A percentile compares a stretch with the other conserved stretches of the same genome.
Evolutionary conservation across 352 stramenopile genomes (phyloP).

Genomic region (Globisporangium uncinulatum): DNA sequence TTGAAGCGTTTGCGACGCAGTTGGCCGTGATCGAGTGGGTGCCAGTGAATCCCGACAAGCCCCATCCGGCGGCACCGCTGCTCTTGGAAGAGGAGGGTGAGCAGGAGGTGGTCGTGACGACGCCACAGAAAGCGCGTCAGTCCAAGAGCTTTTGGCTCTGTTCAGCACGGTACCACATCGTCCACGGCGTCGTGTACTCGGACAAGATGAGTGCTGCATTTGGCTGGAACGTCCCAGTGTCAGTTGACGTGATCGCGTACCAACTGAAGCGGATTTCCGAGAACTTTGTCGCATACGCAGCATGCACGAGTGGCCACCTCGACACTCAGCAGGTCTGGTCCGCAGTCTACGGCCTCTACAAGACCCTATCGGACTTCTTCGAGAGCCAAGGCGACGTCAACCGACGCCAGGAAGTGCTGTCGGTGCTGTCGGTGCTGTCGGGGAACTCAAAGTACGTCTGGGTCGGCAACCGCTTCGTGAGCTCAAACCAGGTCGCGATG

Average conservation of each 20-base stretch:
- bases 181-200: constrained; percentile 39
- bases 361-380: constrained; percentile 48
- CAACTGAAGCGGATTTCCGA: constrained; percentile 51
- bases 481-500: constrained; percentile 41
- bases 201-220: constrained; percentile 32
- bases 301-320: constrained; percentile 1
- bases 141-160: constrained; percentile 48
- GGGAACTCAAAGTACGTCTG: constrained; percentile 50
- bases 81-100: constrained; percentile 27
- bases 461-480: constrained; percentile 56
- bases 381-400: constrained; percentile 26
- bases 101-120: constrained; percentile 31
- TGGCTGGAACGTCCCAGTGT: constrained; percentile 34
- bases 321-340: constrained; percentile 41
- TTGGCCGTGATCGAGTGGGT: constrained; percentile 53
- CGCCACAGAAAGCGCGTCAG: constrained; percentile 31
- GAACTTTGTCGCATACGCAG: constrained; percentile 20
- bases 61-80: constrained; percentile 33
- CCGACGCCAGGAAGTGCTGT: constrained; percentile 14
- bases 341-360: constrained; percentile 58
- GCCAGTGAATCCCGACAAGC: constrained; percentile 35
- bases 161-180: constrained; percentile 60
- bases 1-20: constrained; percentile 59
- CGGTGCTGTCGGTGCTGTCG: constrained; percentile 31
- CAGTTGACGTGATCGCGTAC: constrained; percentile 31